phyloP scores from a whole-genome alignment of 2,329 filamentous ascomycete genomes.

The Ascocoryne sarcoides region DNA sequence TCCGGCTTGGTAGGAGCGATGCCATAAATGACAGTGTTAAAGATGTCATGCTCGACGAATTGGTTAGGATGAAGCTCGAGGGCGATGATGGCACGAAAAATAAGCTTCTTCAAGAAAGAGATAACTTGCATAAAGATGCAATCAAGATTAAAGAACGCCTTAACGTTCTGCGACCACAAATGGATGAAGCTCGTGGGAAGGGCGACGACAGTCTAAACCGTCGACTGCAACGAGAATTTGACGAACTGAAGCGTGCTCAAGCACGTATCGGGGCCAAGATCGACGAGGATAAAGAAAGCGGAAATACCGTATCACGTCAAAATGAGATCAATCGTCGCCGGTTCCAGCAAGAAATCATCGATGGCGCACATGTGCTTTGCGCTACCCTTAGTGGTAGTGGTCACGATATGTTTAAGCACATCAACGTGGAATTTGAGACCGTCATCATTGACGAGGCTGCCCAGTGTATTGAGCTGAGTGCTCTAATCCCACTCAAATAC shows the following conservation, averaged over 20 bases:
- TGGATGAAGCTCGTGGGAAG: conserved; percentile 57
- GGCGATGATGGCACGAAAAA: conserved; percentile 51
- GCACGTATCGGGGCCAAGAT: conserved; percentile 71
- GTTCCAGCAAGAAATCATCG: conserved; percentile 84
- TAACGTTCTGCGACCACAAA: conserved; percentile 57
- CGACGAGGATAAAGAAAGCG: conserved; percentile 77
- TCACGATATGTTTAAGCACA: conserved; percentile 91
- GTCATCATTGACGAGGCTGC: conserved; percentile 98
- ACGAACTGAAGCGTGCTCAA: conserved; percentile 69
- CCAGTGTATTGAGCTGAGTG: conserved; percentile 95
- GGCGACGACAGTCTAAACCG: conserved; percentile 47
- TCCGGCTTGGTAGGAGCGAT: conserved; percentile 84
- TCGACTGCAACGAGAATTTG: conserved; percentile 51
- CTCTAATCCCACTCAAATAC: conserved; percentile 94
- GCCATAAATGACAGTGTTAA: conserved; percentile 83
- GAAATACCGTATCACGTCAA: conserved; percentile 72
- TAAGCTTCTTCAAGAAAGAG: conserved; percentile 38
- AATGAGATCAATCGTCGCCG: conserved; percentile 76
- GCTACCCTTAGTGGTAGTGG: conserved; percentile 91
- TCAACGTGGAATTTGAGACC: conserved; percentile 95
- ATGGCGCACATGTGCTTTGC: conserved; percentile 86
- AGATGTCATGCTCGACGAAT: conserved; percentile 87
- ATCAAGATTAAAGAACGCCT: conserved; percentile 68
- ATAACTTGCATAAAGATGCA: conserved; percentile 55
- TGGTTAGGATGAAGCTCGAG: conserved; percentile 68